Base-by-base conservation (phyloP, 805 yeast species). In the Ogataea zsoltii region DNA sequence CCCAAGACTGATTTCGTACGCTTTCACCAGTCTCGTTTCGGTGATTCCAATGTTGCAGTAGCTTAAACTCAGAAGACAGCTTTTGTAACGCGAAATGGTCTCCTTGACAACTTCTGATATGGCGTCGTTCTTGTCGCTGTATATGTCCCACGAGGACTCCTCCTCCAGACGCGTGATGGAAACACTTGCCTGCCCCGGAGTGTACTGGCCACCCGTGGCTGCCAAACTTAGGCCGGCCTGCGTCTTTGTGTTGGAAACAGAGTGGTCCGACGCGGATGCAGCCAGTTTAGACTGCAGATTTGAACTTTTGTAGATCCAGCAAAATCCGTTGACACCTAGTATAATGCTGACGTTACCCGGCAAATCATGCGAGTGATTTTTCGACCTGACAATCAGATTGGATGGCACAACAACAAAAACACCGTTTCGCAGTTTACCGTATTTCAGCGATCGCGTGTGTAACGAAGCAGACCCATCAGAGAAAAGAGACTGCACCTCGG, bases 401-500 rank as follows among this genome's bases (percentile, higher is more conserved):
- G 92, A 75, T 3, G 97, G 97, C 1, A 92, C 94, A 44, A 76
- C 74, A 18, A 87, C 69, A 55, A 90, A 88, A 26, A 83, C 74
- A 32, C 99, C 99, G 63, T 94, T 90, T 65, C 97, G 80, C 50
- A 94, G 73, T 65, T 94, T 94, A 13, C 99, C 99, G 63, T 94
- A 94, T 62, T 91, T 88, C 51, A 95, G 72, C 0, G 98, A 92
- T 65, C 99, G 80, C 1, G 99, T 94, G 65, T 94, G 99, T 49
- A 94, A 70, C 1, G 96, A 84, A 0, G 97, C 97, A 51, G 89
- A 79, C 16, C 99, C 99, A 64, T 90, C 96, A 54, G 80, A 82
- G 65, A 79, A 92, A 33, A 91, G 72, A 13, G 88, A 82, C 69
- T 95, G 99, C 14, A 94, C 96, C 66, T 94, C 99, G 34, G 97